phyloP scores from a whole-genome alignment of 495 filamentous ascomycete species.

The Glutinoglossum americanum region DNA sequence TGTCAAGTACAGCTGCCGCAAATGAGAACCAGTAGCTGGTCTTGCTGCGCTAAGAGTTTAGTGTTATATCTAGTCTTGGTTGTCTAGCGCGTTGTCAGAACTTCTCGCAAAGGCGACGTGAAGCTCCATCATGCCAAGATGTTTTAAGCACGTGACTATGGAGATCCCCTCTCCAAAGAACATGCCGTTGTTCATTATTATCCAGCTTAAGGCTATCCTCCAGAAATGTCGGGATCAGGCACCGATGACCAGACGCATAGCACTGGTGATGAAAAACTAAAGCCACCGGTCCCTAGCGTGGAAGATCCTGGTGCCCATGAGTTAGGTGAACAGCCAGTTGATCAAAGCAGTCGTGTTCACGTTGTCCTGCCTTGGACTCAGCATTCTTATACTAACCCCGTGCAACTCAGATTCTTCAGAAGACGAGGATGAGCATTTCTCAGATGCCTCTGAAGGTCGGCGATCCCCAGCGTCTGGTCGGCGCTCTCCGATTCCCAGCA shows the following conservation, averaged over 20 bases:
- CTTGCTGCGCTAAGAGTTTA: constrained; percentile 10
- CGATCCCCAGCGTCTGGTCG: constrained; percentile 14
- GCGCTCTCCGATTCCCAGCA: constrained; percentile 35
- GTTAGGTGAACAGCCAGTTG: constrained; percentile 31
- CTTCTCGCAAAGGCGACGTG: neutral
- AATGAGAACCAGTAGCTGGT: neutral
- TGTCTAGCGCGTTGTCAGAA: constrained; percentile 5
- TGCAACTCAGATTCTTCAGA: constrained; percentile 34
- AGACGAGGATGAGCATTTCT: constrained; percentile 71
- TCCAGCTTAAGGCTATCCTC: neutral
- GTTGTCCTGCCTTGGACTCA: neutral
- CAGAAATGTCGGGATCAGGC: neutral
- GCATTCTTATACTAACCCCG: neutral
- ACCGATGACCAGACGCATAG: neutral
- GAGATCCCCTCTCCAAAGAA: neutral
- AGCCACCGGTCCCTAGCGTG: constrained; percentile 27
- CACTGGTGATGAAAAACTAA: neutral
- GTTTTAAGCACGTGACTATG: neutral
- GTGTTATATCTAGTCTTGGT: constrained; percentile 12
- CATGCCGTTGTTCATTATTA: neutral
- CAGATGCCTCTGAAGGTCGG: constrained; percentile 61
- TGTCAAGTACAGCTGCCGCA: neutral
- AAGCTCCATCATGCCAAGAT: neutral
- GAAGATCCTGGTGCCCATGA: constrained; percentile 72
- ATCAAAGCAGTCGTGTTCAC: neutral